Conservation (phyloP, 805 yeast genomes). For the Kluyveromyces dobzhanskii region DNA sequence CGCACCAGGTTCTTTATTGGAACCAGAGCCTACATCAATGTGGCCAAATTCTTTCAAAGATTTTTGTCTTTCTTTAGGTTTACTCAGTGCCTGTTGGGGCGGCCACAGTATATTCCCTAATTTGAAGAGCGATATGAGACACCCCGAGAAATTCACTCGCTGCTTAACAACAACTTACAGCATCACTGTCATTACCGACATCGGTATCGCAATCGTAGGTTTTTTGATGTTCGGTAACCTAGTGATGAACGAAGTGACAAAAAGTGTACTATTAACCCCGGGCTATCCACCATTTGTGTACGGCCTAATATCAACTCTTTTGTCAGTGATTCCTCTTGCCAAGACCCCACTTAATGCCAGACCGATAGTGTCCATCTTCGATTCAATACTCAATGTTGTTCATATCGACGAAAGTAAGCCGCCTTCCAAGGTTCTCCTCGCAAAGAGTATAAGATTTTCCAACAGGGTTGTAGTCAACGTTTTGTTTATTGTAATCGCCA, state of each 20-base stretch:
- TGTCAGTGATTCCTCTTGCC: conserved; percentile 78
- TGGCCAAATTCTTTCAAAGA: conserved; percentile 50
- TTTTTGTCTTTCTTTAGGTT: conserved; percentile 53
- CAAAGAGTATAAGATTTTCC: conserved; percentile 12
- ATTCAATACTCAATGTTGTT: conserved; percentile 36
- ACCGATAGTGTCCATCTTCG: conserved; percentile 70
- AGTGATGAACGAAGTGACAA: conserved; percentile 68
- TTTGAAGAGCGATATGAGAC: conserved; percentile 62
- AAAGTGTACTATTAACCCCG: conserved; percentile 54
- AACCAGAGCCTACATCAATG: conserved; percentile 55
- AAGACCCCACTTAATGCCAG: conserved; percentile 78
- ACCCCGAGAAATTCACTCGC: conserved; percentile 45
- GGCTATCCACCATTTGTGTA: conserved; percentile 62
- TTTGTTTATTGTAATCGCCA: conserved; percentile 49
- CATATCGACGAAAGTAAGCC: conserved; percentile 16
- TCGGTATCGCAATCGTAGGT: conserved; percentile 57
- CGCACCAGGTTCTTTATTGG: conserved; percentile 67
- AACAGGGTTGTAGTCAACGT: conserved; percentile 45
- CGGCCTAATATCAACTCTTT: conserved; percentile 51
- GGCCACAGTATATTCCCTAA: conserved; percentile 80
- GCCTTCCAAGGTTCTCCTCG: conserved; percentile 12
- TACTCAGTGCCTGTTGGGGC: conserved; percentile 75
- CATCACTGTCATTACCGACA: conserved; percentile 52
- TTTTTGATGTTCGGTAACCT: conserved; percentile 71
- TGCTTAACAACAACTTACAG: conserved; percentile 52